Base-by-base conservation (phyloP, 163 green algal species). In the Prototheca wickerhamii region DNA sequence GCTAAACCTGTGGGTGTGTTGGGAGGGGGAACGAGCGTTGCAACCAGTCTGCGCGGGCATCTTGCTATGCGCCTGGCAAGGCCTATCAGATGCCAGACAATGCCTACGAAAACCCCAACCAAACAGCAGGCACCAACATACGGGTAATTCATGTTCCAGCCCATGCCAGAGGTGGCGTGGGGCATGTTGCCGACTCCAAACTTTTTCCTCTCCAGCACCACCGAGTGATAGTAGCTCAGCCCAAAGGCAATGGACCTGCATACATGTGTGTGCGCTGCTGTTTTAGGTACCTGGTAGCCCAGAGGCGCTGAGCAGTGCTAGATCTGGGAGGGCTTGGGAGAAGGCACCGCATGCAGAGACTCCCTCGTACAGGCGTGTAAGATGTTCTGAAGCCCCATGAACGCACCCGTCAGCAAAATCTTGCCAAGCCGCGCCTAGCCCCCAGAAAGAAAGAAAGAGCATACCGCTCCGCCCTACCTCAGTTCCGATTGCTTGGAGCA, bases 61-160 rank as follows among this genome's bases (percentile, higher is more conserved):
- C n/a, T n/a, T n/a, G n/a, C n/a, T n/a, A n/a, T n/a, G n/a, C n/a
- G n/a, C n/a, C n/a, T n/a, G n/a, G n/a, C n/a, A n/a, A n/a, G n/a
- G n/a, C n/a, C n/a, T n/a, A n/a, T n/a, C n/a, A n/a, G n/a, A n/a
- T n/a, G n/a, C n/a, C n/a, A n/a, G n/a, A n/a, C n/a, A n/a, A n/a
- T n/a, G n/a, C n/a, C 10, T 49, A 15, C 40, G 15, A 15, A 49
- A 49, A 49, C 12, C 12, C 40, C 40, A 49, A 49, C 40, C 37
- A 10, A 44, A 44, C 37, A 15, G 10, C 37, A 44, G 10, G 10
- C 37, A 10, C 10, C 23, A 12, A 54, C 46, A 29, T 18, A 54
- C 46, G 46, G 46, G 73, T 95, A 96, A 76, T 92, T 91, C 87
- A 95, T 95, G 82, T 95, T 95, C 90, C 90, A 97, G 37, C 90